Percentiles rank a stretch among this genome's conserved stretches.
These are phyloP conservation scores for Trypethelium eluteriae DNA, from an alignment of 495 filamentous ascomycete genomes.

Conservation along the genomic window DNA sequence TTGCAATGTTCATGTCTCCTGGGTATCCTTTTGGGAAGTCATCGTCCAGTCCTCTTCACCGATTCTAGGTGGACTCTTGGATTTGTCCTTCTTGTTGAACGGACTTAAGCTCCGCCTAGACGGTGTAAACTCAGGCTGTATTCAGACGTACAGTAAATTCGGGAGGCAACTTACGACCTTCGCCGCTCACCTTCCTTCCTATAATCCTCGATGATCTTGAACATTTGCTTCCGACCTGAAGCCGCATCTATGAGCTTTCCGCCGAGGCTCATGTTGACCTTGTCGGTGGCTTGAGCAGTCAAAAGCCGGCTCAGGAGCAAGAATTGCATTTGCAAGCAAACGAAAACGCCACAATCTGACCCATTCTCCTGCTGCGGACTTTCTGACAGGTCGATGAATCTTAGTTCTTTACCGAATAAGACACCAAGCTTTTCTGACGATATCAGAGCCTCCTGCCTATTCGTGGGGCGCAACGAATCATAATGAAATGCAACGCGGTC, in stretches of 20 bases:
- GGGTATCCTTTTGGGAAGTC: not conserved
- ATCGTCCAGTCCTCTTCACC: slow-evolving; percentile 27
- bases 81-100: slow-evolving; percentile 20
- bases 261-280: slow-evolving; percentile 88
- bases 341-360: slow-evolving; percentile 91
- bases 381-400: slow-evolving; percentile 71
- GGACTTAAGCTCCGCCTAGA: slow-evolving; percentile 30
- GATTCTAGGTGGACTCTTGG: slow-evolving; percentile 34
- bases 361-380: slow-evolving; percentile 87
- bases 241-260: slow-evolving; percentile 69
- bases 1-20: not conserved
- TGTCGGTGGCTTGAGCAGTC: slow-evolving; percentile 62
- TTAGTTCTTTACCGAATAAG: slow-evolving; percentile 56
- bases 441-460: slow-evolving; percentile 60
- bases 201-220: slow-evolving; percentile 72
- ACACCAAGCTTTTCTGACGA: slow-evolving; percentile 54
- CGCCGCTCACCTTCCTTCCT: slow-evolving; percentile 75
- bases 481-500: slow-evolving; percentile 95
- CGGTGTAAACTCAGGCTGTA: not conserved
- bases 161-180: slow-evolving; percentile 54
- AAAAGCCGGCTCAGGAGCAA: slow-evolving; percentile 78
- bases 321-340: slow-evolving; percentile 87
- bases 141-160: not conserved
- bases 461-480: slow-evolving; percentile 75
- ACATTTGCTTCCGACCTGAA: slow-evolving; percentile 75